Evolutionary conservation across 1,139 yeast genomes (phyloP).

Genomic region (Lodderomyces pseudojiufengensis): DNA sequence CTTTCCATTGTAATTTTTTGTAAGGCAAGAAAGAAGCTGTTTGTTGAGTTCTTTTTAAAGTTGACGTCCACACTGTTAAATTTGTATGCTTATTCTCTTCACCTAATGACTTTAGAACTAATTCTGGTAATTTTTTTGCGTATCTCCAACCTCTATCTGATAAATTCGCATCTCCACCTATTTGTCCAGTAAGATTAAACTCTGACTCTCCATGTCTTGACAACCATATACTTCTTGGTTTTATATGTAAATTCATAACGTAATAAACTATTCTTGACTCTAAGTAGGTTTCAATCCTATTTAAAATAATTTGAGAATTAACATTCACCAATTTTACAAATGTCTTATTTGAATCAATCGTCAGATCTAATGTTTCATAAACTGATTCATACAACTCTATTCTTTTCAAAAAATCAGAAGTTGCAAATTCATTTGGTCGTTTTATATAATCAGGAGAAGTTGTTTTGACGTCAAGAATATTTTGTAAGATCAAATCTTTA

Average conservation of each 20-base stretch:
- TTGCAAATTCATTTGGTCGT: slow-evolving; percentile 67
- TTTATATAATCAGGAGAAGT: slow-evolving; percentile 85
- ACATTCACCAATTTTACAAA: slow-evolving; percentile 86
- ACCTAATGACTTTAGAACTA: slow-evolving; percentile 72
- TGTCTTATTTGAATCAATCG: slow-evolving; percentile 61
- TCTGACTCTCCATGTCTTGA: slow-evolving; percentile 95
- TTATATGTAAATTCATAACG: slow-evolving; percentile 91
- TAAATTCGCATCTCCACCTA: slow-evolving; percentile 92
- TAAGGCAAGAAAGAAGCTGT: slow-evolving; percentile 84
- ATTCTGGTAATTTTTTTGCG: slow-evolving; percentile 75
- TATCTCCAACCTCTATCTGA: slow-evolving; percentile 84
- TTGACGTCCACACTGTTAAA: slow-evolving; percentile 94
- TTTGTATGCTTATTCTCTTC: slow-evolving; percentile 57
- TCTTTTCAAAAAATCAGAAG: slow-evolving; percentile 66
- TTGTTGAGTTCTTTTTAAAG: slow-evolving; percentile 87
- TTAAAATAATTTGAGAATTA: slow-evolving; percentile 81
- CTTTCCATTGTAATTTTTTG: slow-evolving; percentile 87
- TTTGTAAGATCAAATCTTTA: slow-evolving; percentile 69
- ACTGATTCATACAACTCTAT: slow-evolving; percentile 68
- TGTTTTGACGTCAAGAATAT: slow-evolving; percentile 80
- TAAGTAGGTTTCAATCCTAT: slow-evolving; percentile 80
- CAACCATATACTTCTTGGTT: slow-evolving; percentile 87
- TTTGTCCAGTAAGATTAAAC: slow-evolving; percentile 87
- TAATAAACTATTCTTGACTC: slow-evolving; percentile 93
- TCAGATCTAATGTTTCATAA: slow-evolving; percentile 68